Conservation (phyloP, 768 basidiomycete genomes). For the Phanerochaete sordida region DNA sequence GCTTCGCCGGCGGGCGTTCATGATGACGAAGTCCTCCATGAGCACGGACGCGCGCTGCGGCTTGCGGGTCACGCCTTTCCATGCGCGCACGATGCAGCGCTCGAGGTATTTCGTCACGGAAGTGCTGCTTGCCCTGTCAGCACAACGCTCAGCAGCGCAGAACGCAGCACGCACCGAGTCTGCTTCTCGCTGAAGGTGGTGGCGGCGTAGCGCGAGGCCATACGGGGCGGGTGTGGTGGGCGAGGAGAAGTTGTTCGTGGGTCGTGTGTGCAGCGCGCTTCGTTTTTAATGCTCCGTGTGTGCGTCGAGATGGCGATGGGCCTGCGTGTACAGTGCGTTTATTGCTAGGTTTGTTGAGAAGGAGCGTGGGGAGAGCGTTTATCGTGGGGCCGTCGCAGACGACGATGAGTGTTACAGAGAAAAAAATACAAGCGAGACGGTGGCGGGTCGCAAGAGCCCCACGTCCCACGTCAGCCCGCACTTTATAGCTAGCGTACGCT, state of each 20-base stretch:
- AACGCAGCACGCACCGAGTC: slow-evolving; percentile 15
- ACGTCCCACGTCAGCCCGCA: background rate
- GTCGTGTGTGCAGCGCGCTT: no score
- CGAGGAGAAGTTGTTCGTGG: background rate
- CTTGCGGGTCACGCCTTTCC: slow-evolving; percentile 59
- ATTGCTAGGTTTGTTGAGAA: background rate
- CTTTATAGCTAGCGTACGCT: background rate
- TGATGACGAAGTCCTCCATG: slow-evolving; percentile 58
- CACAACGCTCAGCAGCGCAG: background rate
- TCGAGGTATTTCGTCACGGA: slow-evolving; percentile 47
- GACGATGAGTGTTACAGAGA: background rate
- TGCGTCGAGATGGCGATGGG: background rate
- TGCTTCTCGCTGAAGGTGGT: slow-evolving; percentile 16
- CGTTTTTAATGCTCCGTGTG: background rate
- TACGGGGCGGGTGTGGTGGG: background rate
- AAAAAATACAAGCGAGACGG: background rate
- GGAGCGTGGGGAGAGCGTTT: background rate
- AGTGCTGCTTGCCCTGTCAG: slow-evolving; percentile 10
- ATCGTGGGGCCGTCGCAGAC: slow-evolving; percentile 4
- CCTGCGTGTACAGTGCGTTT: background rate
- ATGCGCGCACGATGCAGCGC: slow-evolving; percentile 54
- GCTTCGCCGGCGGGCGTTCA: slow-evolving; percentile 55
- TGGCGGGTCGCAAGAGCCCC: background rate
- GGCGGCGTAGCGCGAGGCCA: slow-evolving; percentile 16
- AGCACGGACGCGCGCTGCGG: slow-evolving; percentile 50